Percentiles rank a stretch among this genome's conserved stretches.
These are phyloP conservation scores for Fragilariopsis cylindrus DNA, from an alignment of 108 stramenopile species.

Conservation along the genomic window DNA sequence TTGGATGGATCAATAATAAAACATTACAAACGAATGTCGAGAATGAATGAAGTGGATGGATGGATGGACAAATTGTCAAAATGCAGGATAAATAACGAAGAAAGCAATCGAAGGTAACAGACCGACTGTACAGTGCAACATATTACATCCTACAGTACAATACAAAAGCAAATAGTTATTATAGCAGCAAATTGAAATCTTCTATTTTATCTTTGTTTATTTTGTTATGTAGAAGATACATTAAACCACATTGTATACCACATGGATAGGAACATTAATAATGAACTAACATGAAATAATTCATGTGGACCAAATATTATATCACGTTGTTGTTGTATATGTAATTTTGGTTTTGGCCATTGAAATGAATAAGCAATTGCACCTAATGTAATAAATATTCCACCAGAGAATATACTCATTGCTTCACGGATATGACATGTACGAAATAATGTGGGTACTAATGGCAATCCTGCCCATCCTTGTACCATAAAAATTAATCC, in stretches of 20 bases:
- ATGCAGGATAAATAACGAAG: too few species aligned
- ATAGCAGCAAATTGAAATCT: too few species aligned
- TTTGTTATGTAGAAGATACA: neutral
- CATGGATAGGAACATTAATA: constrained; percentile 4
- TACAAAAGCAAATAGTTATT: too few species aligned
- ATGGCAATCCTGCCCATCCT: constrained; percentile 1
- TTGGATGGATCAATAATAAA: too few species aligned
- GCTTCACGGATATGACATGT: neutral
- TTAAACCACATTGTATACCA: neutral
- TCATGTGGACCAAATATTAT: constrained; percentile 10
- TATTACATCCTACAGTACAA: too few species aligned
- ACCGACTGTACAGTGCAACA: too few species aligned
- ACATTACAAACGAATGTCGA: too few species aligned
- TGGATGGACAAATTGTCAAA: too few species aligned
- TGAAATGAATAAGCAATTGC: neutral
- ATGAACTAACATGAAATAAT: neutral
- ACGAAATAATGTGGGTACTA: neutral
- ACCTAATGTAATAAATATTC: constrained; percentile 1
- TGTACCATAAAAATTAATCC: constrained; percentile 9
- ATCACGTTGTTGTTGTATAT: neutral
- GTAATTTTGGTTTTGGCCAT: neutral
- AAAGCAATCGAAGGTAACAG: too few species aligned
- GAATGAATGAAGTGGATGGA: too few species aligned
- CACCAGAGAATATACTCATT: neutral
- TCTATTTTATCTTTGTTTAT: too few species aligned